Evolutionary conservation across 2,329 filamentous ascomycete species (phyloP).

Genomic region (Penicillium occitanis): DNA sequence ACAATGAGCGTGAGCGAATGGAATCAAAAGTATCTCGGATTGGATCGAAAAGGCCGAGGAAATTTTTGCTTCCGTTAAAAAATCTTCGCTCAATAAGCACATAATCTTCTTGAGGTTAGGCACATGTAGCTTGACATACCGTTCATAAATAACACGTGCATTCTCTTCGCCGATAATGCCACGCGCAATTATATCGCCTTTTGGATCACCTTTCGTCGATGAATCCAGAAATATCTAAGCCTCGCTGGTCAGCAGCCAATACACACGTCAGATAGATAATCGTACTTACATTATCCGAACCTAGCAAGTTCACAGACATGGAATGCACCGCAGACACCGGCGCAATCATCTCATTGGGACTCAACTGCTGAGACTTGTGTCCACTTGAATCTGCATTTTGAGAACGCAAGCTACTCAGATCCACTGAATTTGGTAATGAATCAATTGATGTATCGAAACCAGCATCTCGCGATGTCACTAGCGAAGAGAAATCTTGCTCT

Average conservation of each 20-base stretch:
- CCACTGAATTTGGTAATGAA: neutral
- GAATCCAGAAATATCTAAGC: conserved; percentile 35
- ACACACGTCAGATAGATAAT: no score
- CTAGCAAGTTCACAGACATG: conserved; percentile 38
- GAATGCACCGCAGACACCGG: conserved; percentile 37
- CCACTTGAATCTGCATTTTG: conserved; percentile 29
- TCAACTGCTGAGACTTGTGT: conserved; percentile 35
- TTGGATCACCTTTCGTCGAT: conserved; percentile 29
- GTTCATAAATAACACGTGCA: conserved; percentile 36
- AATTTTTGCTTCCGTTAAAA: conserved; percentile 36
- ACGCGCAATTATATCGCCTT: conserved; percentile 33
- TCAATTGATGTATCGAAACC: conserved; percentile 3
- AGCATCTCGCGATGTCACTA: conserved; percentile 19
- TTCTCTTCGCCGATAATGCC: conserved; percentile 37
- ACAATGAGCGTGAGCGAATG: conserved; percentile 36
- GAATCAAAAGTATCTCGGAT: conserved; percentile 40
- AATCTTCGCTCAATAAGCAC: conserved; percentile 27
- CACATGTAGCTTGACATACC: conserved; percentile 25
- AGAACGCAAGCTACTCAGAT: conserved; percentile 23
- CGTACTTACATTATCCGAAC: conserved; percentile 30
- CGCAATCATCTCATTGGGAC: conserved; percentile 39
- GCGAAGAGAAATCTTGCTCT: conserved; percentile 31
- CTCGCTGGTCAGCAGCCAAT: neutral
- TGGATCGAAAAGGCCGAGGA: conserved; percentile 36
- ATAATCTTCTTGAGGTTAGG: no score